These are phyloP conservation scores for Moesziomyces sp. DNA, from an alignment of 1,284 basidiomycete species.

Conservation along the genomic window DNA sequence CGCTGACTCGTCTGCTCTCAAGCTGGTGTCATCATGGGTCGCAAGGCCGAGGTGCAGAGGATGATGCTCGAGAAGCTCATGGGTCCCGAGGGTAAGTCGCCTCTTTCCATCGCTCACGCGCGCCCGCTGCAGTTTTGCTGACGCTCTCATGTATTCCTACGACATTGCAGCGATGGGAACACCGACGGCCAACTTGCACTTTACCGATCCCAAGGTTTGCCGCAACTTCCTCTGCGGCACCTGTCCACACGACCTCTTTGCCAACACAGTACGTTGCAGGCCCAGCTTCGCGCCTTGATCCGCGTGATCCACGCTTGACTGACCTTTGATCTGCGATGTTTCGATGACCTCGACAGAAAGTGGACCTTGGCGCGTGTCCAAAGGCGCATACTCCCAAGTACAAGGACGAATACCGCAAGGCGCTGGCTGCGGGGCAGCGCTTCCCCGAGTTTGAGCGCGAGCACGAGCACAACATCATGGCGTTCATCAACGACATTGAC, in stretches of 20 bases:
- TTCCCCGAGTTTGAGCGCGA: conserved; percentile 65
- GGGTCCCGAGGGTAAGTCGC: conserved; percentile 59
- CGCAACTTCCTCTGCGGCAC: conserved; percentile 97
- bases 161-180: conserved; percentile 59
- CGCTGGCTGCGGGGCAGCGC: conserved; percentile 74
- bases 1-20: conserved; percentile 5
- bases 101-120: neutral
- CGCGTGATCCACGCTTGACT: neutral
- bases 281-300: neutral
- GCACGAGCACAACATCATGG: conserved; percentile 92
- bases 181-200: conserved; percentile 76
- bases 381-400: conserved; percentile 95
- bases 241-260: conserved; percentile 96
- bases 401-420: conserved; percentile 88
- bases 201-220: conserved; percentile 99
- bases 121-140: neutral
- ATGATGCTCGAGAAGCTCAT: conserved; percentile 81
- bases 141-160: neutral
- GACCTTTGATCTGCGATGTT: conserved; percentile 1
- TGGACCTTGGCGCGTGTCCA: conserved; percentile 97
- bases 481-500: conserved; percentile 98
- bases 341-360: conserved; percentile 78
- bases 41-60: conserved; percentile 81
- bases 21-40: conserved; percentile 52
- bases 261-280: conserved; percentile 85